A percentile compares a stretch with the other conserved stretches of the same genome.
These are phyloP conservation scores for Hypoxylon sp. DNA, from an alignment of 2,329 filamentous ascomycete species.

Conservation along the genomic window DNA sequence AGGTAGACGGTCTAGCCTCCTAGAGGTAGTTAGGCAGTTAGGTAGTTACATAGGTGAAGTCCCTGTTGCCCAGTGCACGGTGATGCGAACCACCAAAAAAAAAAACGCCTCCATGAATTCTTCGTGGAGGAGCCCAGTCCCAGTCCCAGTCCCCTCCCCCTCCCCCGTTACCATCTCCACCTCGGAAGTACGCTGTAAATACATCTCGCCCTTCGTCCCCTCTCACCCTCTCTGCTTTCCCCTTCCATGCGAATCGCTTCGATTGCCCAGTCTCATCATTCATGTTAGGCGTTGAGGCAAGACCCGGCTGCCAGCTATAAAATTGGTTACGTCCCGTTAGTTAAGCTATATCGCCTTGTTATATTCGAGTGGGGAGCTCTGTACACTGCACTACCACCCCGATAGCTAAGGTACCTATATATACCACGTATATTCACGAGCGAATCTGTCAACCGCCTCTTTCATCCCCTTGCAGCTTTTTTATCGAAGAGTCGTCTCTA, in stretches of 20 bases:
- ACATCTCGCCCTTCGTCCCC: constrained; percentile 20
- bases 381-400: constrained; percentile 2
- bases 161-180: constrained; percentile 35
- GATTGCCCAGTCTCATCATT: constrained; percentile 5
- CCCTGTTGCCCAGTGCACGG: constrained; percentile 36
- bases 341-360: constrained; percentile 14
- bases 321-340: constrained; percentile 14
- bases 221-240: constrained; percentile 15
- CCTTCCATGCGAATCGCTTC: constrained; percentile 25
- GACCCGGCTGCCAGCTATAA: constrained; percentile 12
- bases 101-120: constrained; percentile 18
- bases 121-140: constrained; percentile 17
- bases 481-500: background rate
- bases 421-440: background rate
- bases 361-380: constrained; percentile 14
- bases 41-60: too few relatives aligned
- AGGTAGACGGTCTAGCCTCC: constrained; percentile 23
- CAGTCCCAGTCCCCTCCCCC: constrained; percentile 6
- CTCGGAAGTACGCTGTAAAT: constrained; percentile 27
- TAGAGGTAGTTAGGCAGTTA: too few relatives aligned
- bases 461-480: background rate
- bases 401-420: constrained; percentile 12
- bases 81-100: constrained; percentile 31
- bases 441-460: background rate
- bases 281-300: constrained; percentile 12